These are phyloP conservation scores for Plasmodium relictum DNA, from an alignment of 169 alveolate species.

Conservation along the genomic window DNA sequence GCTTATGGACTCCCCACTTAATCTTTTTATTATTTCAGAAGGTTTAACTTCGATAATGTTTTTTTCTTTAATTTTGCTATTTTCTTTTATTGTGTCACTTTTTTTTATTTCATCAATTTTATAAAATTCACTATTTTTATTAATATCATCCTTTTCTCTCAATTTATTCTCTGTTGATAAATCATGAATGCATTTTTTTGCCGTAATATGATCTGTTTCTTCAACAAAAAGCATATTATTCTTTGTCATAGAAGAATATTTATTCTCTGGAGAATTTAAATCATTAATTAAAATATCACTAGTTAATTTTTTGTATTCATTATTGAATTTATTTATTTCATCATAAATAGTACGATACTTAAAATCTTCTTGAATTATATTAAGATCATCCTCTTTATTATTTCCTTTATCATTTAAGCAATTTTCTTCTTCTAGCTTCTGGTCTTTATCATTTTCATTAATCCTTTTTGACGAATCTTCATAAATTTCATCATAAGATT, in stretches of 20 bases:
- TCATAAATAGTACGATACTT: neutral
- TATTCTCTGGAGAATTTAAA: conserved; percentile 1
- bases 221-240: conserved; percentile 32
- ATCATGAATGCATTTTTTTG: conserved; percentile 38
- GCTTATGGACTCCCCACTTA: conserved; percentile 51
- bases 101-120: neutral
- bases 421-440: neutral
- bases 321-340: neutral
- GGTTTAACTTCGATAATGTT: conserved; percentile 15
- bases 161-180: neutral
- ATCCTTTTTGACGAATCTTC: neutral
- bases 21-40: conserved; percentile 8
- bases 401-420: neutral
- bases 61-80: neutral
- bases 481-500: conserved; percentile 73
- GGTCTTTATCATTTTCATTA: neutral
- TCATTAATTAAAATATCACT: conserved; percentile 60
- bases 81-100: neutral
- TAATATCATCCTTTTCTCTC: neutral
- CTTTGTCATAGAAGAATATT: neutral
- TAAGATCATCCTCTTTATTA: conserved; percentile 19
- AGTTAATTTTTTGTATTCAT: conserved; percentile 14
- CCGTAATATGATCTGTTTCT: conserved; percentile 45
- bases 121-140: neutral
- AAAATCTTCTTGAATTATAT: conserved; percentile 50